These are phyloP conservation scores for Carnegiea gigantea DNA, from an alignment of 179 eudicot species.

Conservation along the genomic window DNA sequence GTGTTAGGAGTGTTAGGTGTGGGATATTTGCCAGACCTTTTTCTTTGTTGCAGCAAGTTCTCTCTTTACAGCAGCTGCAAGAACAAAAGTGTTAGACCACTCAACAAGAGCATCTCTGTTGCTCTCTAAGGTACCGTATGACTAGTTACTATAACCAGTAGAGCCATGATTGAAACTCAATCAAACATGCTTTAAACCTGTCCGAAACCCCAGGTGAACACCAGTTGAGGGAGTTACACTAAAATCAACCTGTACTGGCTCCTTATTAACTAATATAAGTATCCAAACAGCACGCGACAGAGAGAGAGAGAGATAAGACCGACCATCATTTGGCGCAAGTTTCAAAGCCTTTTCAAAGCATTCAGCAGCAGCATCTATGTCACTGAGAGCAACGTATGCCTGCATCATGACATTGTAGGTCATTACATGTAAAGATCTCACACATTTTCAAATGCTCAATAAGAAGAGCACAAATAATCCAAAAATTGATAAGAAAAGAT, in stretches of 20 bases:
- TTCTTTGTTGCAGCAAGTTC: constrained; percentile 74
- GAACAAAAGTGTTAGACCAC: background rate
- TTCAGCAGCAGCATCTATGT: constrained; percentile 70
- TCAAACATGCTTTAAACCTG: no score
- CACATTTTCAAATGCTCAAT: no score
- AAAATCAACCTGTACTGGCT: background rate
- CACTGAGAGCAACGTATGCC: constrained; percentile 72
- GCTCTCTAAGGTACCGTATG: no score
- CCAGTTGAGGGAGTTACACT: no score
- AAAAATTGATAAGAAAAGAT: background rate
- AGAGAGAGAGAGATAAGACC: background rate
- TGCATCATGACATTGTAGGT: constrained; percentile 19
- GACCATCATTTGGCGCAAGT: constrained; percentile 81
- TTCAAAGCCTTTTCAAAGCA: constrained; percentile 67
- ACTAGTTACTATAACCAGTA: no score
- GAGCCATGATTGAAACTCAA: no score
- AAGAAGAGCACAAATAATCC: background rate
- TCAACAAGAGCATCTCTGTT: background rate
- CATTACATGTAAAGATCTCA: background rate
- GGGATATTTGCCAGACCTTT: constrained; percentile 43
- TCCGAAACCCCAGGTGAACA: no score
- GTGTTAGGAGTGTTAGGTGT: background rate
- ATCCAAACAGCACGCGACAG: background rate
- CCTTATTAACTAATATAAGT: background rate
- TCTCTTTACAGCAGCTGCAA: constrained; percentile 64